A percentile compares a stretch with the other conserved stretches of the same genome.
Evolutionary conservation across 2,329 filamentous ascomycete species (phyloP).

Genomic region (Aspergillus pseudoglaucus): DNA sequence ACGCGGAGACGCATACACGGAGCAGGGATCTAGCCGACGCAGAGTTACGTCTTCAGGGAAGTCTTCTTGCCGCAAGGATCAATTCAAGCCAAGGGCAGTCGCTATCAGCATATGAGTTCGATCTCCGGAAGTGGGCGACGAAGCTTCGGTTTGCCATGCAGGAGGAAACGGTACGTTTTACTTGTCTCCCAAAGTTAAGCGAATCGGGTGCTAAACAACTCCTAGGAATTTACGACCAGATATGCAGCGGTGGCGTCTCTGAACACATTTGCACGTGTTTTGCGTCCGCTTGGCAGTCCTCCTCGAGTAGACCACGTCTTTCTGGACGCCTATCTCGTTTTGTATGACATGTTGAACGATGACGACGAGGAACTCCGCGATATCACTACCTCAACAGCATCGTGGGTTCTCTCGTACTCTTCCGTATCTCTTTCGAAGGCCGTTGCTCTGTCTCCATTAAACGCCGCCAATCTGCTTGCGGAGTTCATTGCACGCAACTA

Average conservation of each 20-base stretch:
- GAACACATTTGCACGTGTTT: conserved; percentile 39
- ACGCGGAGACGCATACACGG: conserved; percentile 20
- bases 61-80: conserved; percentile 25
- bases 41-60: conserved; percentile 32
- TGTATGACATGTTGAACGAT: conserved; percentile 76
- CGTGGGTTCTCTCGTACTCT: conserved; percentile 30
- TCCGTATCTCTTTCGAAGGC: conserved; percentile 20
- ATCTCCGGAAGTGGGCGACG: conserved; percentile 26
- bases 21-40: conserved; percentile 33
- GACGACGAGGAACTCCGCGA: conserved; percentile 86
- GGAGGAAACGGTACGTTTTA: conserved; percentile 36
- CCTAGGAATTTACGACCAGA: conserved; percentile 34
- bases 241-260: conserved; percentile 32
- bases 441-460: conserved; percentile 42
- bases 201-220: conserved; percentile 3
- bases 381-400: conserved; percentile 44
- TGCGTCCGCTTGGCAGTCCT: conserved; percentile 14
- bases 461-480: conserved; percentile 39
- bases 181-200: background rate
- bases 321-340: conserved; percentile 54
- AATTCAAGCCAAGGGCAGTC: conserved; percentile 7
- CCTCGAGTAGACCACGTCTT: conserved; percentile 27
- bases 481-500: conserved; percentile 32
- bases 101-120: conserved; percentile 11
- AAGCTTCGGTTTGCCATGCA: conserved; percentile 32